Percentiles rank a stretch among this genome's conserved stretches.
These are phyloP conservation scores for Fragilaria crotonensis DNA, from an alignment of 108 stramenopile species.

Conservation along the genomic window DNA sequence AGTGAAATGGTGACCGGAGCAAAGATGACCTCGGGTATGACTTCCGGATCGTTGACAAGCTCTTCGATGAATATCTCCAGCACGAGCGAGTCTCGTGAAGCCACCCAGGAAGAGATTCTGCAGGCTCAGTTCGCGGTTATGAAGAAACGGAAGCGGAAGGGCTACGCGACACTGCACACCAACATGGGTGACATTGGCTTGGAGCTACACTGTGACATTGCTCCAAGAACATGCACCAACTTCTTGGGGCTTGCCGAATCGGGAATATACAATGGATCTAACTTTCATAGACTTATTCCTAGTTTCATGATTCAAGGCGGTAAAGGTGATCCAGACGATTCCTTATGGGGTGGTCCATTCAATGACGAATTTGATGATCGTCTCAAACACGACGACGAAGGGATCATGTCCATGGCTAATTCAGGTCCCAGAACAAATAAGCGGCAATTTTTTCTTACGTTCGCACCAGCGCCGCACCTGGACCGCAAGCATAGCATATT, in stretches of 20 bases:
- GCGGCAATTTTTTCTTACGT: constrained; percentile 96
- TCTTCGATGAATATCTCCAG: constrained; percentile 42
- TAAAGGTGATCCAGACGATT: constrained; percentile 57
- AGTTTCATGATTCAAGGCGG: constrained; percentile 94
- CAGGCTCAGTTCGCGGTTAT: constrained; percentile 67
- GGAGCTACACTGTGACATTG: constrained; percentile 91
- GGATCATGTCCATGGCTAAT: constrained; percentile 94
- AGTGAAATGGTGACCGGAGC: constrained; percentile 59
- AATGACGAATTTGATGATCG: constrained; percentile 92
- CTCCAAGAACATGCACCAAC: constrained; percentile 85
- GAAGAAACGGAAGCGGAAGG: constrained; percentile 74
- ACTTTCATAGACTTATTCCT: constrained; percentile 87
- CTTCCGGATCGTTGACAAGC: constrained; percentile 71
- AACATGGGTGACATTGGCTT: constrained; percentile 81
- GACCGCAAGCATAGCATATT: constrained; percentile 96
- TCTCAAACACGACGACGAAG: constrained; percentile 57
- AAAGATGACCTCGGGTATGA: constrained; percentile 56
- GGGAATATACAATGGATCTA: constrained; percentile 80
- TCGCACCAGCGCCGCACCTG: constrained; percentile 77
- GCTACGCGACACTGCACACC: constrained; percentile 80
- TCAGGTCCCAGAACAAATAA: constrained; percentile 84
- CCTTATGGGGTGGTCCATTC: constrained; percentile 73
- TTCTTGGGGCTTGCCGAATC: constrained; percentile 81
- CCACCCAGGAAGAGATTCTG: constrained; percentile 85
- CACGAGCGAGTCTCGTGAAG: constrained; percentile 52